Conservation (phyloP, 257 asterid species). For the Solanum medicagineum region DNA sequence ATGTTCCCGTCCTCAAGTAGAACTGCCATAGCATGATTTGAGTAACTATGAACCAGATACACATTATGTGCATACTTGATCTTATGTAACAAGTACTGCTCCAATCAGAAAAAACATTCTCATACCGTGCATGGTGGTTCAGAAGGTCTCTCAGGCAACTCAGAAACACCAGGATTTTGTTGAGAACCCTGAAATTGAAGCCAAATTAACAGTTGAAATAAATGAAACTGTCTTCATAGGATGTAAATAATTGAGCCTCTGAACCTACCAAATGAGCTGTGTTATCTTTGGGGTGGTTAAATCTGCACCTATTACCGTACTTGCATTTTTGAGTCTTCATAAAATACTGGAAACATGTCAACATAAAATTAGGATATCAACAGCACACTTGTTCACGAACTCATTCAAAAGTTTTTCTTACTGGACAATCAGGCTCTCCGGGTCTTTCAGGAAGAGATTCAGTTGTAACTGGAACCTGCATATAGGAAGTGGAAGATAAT, state of each 20-base stretch:
- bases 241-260: slow-evolving; percentile 2
- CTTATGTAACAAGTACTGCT: slow-evolving; percentile 1
- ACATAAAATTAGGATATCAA: slow-evolving; percentile 3
- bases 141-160: slow-evolving; percentile 87
- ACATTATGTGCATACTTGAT: background rate
- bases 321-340: slow-evolving; percentile 90
- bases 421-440: slow-evolving; percentile 93
- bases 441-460: slow-evolving; percentile 88
- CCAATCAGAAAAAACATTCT: slow-evolving; percentile 7
- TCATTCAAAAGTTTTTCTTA: slow-evolving; percentile 27
- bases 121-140: slow-evolving; percentile 93
- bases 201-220: slow-evolving; percentile 6
- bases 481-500: slow-evolving; percentile 2
- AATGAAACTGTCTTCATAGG: background rate
- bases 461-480: slow-evolving; percentile 61
- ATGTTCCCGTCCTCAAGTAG: slow-evolving; percentile 90
- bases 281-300: slow-evolving; percentile 83
- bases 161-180: slow-evolving; percentile 28
- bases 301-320: slow-evolving; percentile 77
- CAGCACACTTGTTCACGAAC: background rate
- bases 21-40: slow-evolving; percentile 44
- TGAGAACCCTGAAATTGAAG: slow-evolving; percentile 52
- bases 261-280: slow-evolving; percentile 35
- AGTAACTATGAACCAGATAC: background rate
- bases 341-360: slow-evolving; percentile 44